Evolutionary conservation across 2,329 filamentous ascomycete genomes (phyloP), one percentile per base, ranked within the genome.

Genomic region (Fusarium sp.): DNA sequence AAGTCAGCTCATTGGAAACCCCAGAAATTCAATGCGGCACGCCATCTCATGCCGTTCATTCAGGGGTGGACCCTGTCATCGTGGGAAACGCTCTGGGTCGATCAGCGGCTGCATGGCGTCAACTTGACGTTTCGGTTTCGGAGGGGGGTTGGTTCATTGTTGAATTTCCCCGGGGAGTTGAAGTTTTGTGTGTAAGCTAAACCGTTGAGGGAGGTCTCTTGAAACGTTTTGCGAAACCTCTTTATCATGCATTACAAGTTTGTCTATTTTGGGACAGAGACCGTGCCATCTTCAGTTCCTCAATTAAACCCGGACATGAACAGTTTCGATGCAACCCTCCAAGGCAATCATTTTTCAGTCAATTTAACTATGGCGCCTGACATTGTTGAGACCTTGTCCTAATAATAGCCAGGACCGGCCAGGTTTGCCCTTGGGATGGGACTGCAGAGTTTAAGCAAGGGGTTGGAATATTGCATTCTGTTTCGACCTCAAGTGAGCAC

Each of bases 1-100:
- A 48, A 34, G 32, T 63, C 60, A 54, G 34, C 34, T 41, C 48
- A 64, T 64, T 64, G 27, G 20, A 43, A 48, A 64, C 48, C 61
- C 61, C 61, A 52, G 25, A 70, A 70, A 39, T 32, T 68, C 27
- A 63, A 72, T 50, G 68, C 72, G 56, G 45, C 59, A 73, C 60
- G 59, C 67, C 70, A 63, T 64, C 43, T 59, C 43, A 62, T 48
- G 67, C 58, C 50, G 50, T 60, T 54, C 30, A 32, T 39, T 48
- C 72, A 64, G 64, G 72, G 72, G 72, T 72, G 63, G 62, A 63
- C 72, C 72, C 72, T 75, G 63, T 56, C 54, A 62, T 32, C 60
- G 58, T 65, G 65, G 41, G 62, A 72, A 69, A 61, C 45, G 48
- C 27, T 61, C 37, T 59, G 41, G 48, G 65, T 37, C 57, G 66